Conservation (phyloP, 2,329 filamentous ascomycete genomes). For the Ceratocystis variospora region DNA sequence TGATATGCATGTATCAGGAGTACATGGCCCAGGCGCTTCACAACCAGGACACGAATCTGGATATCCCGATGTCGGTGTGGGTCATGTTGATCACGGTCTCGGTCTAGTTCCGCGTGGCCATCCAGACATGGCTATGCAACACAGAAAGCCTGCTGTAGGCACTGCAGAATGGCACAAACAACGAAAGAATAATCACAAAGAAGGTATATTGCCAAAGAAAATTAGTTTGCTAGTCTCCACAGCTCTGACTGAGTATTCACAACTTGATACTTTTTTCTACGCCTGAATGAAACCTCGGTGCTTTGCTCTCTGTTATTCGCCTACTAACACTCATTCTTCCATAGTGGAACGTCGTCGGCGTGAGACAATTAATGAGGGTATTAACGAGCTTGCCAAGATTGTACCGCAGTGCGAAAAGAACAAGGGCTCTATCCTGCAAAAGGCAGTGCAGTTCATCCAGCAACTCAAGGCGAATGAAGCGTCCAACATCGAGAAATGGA, state of each 20-base stretch:
- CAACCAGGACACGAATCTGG: slow-evolving; percentile 10
- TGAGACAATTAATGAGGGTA: slow-evolving; percentile 97
- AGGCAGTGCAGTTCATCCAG: slow-evolving; percentile 85
- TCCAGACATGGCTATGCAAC: slow-evolving; percentile 14
- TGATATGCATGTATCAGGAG: slow-evolving; percentile 5
- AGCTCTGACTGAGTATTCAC: background rate
- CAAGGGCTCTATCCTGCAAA: slow-evolving; percentile 90
- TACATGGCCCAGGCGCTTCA: background rate
- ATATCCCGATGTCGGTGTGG: slow-evolving; percentile 1
- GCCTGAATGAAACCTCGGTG: background rate
- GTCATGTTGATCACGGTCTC: slow-evolving; percentile 8
- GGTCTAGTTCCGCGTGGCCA: slow-evolving; percentile 7
- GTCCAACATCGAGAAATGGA: slow-evolving; percentile 91
- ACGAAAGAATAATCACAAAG: slow-evolving; percentile 95
- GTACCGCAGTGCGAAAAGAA: slow-evolving; percentile 98
- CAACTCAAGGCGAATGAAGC: slow-evolving; percentile 90
- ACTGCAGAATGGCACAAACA: slow-evolving; percentile 97
- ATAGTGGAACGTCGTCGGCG: slow-evolving; percentile 87
- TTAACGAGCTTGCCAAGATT: slow-evolving; percentile 95
- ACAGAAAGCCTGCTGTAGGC: slow-evolving; percentile 73
- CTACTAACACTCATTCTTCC: slow-evolving; percentile 22
- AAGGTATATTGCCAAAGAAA: slow-evolving; percentile 47
- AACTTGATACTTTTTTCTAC: background rate
- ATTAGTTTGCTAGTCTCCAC: no score
- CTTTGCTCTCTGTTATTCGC: slow-evolving; percentile 5